These are phyloP conservation scores for Stephanodiscus triporus DNA, from an alignment of 108 stramenopile genomes.

Conservation along the genomic window DNA sequence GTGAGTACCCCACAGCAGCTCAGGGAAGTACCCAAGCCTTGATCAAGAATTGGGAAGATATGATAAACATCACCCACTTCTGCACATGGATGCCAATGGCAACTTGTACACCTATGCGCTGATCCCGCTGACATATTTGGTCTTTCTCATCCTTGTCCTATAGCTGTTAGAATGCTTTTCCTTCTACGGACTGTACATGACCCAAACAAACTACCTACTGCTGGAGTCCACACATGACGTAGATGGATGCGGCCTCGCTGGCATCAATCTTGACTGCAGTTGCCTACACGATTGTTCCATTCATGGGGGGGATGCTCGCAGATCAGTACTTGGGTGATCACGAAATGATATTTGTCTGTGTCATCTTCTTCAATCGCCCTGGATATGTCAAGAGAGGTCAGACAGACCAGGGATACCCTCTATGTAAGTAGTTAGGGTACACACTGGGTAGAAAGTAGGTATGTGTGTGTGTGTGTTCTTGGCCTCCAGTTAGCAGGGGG, in stretches of 20 bases:
- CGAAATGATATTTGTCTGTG: slow-evolving; percentile 42
- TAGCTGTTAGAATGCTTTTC: slow-evolving; percentile 51
- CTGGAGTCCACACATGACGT: slow-evolving; percentile 45
- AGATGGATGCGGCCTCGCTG: slow-evolving; percentile 38
- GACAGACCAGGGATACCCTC: too few species aligned
- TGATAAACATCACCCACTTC: slow-evolving; percentile 22
- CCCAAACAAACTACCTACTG: slow-evolving; percentile 48
- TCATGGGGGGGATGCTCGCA: slow-evolving; percentile 48
- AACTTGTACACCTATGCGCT: slow-evolving; percentile 43
- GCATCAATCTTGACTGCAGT: slow-evolving; percentile 43
- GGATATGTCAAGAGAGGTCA: too few species aligned
- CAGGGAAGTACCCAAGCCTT: slow-evolving; percentile 7
- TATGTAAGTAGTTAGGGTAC: too few species aligned
- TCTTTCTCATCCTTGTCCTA: slow-evolving; percentile 47
- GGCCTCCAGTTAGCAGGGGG: too few species aligned
- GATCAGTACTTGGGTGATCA: slow-evolving; percentile 52
- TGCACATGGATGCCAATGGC: slow-evolving; percentile 32
- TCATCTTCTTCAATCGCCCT: slow-evolving; percentile 39
- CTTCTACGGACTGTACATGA: slow-evolving; percentile 54
- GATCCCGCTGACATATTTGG: slow-evolving; percentile 42
- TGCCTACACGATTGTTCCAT: slow-evolving; percentile 56
- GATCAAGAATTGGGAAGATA: neutral
- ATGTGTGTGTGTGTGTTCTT: slow-evolving; percentile 45
- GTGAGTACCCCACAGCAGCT: slow-evolving; percentile 24
- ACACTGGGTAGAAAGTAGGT: too few species aligned